phyloP scores from a whole-genome alignment of 2,329 filamentous ascomycete species.

The Teratosphaeria destructans region DNA sequence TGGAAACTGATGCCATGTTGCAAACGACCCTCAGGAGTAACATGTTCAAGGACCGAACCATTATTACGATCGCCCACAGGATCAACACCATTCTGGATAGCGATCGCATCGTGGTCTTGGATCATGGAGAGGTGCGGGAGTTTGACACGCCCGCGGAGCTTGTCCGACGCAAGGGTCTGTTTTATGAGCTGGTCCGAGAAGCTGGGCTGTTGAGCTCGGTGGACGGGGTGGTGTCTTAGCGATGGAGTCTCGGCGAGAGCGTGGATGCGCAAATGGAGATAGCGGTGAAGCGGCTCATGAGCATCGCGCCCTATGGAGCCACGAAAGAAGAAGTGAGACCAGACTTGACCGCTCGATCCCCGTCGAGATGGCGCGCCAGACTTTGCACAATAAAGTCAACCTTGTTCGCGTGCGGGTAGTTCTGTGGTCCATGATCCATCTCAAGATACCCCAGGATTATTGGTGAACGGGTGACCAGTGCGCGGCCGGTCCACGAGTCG shows the following conservation, averaged over 20 bases:
- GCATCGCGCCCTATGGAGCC: background rate
- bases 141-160: slow-evolving; percentile 80
- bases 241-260: background rate
- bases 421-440: too few species aligned
- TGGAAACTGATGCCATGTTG: slow-evolving; percentile 56
- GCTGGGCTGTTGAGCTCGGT: slow-evolving; percentile 57
- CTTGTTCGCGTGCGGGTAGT: background rate
- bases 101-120: slow-evolving; percentile 87
- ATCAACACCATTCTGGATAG: slow-evolving; percentile 91
- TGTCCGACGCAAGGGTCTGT: slow-evolving; percentile 64
- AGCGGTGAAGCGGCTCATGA: background rate
- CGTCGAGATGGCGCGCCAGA: background rate
- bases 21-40: slow-evolving; percentile 53
- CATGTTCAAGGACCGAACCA: slow-evolving; percentile 81
- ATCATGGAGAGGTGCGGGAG: slow-evolving; percentile 80
- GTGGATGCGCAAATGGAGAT: background rate
- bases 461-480: background rate
- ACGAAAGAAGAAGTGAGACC: background rate
- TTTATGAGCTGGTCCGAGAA: slow-evolving; percentile 86
- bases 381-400: background rate
- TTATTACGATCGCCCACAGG: slow-evolving; percentile 60
- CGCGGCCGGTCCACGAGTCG: background rate
- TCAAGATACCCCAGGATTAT: background rate
- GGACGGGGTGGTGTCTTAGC: slow-evolving; percentile 7
- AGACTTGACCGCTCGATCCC: background rate